A percentile compares a stretch with the other conserved stretches of the same genome.
phyloP scores from a whole-genome alignment of 1,284 basidiomycete species.

The Thelephora terrestris region DNA sequence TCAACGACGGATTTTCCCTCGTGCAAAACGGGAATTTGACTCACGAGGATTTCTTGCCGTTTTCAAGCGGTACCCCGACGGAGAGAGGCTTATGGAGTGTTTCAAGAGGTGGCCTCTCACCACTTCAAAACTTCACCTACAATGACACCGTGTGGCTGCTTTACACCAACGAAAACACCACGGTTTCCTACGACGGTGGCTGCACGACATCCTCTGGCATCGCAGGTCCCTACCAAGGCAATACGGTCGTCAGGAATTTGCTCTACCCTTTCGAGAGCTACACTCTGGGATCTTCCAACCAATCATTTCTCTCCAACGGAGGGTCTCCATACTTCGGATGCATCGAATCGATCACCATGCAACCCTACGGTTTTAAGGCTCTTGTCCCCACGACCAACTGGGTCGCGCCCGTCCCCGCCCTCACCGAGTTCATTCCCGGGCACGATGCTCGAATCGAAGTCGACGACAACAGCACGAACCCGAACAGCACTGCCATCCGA shows the following conservation, averaged over 20 bases:
- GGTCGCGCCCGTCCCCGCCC: constrained; percentile 56
- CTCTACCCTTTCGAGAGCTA: constrained; percentile 78
- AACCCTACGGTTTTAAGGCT: constrained; percentile 72
- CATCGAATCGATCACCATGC: constrained; percentile 51
- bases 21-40: constrained; percentile 80
- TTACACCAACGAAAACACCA: constrained; percentile 76
- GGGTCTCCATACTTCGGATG: constrained; percentile 65
- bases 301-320: constrained; percentile 47
- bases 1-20: constrained; percentile 81
- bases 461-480: constrained; percentile 37
- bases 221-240: constrained; percentile 60
- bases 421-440: constrained; percentile 75
- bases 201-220: constrained; percentile 59
- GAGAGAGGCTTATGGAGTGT: constrained; percentile 87
- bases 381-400: constrained; percentile 63
- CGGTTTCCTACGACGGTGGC: constrained; percentile 50
- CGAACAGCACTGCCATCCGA: constrained; percentile 52
- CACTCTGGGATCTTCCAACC: constrained; percentile 50
- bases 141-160: constrained; percentile 66
- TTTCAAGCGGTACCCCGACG: constrained; percentile 69
- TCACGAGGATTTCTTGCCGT: constrained; percentile 61
- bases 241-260: constrained; percentile 58
- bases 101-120: constrained; percentile 50
- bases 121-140: constrained; percentile 46
- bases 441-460: constrained; percentile 69